Conservation (phyloP, 208 protist genomes). For the Leishmania gerbilli region DNA sequence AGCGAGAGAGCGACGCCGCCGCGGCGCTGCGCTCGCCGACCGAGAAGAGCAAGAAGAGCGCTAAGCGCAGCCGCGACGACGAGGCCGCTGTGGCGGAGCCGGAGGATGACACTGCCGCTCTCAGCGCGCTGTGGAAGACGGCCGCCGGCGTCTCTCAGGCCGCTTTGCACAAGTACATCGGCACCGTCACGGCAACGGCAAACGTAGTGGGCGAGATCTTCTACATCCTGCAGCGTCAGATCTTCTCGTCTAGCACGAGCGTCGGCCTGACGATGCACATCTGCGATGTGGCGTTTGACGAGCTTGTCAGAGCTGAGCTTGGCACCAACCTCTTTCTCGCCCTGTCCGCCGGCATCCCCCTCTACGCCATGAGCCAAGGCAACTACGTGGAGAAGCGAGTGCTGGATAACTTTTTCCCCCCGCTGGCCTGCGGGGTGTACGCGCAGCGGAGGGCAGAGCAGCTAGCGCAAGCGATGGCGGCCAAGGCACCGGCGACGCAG, state of each 20-base stretch:
- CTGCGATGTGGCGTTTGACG: conserved; percentile 82
- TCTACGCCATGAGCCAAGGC: conserved; percentile 84
- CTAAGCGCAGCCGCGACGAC: conserved; percentile 23
- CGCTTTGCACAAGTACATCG: conserved; percentile 26
- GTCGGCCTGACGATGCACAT: conserved; percentile 86
- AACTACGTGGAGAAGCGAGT: conserved; percentile 90
- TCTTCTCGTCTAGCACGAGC: conserved; percentile 56
- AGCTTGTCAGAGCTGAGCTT: conserved; percentile 53
- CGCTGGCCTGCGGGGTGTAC: conserved; percentile 68
- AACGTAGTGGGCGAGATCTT: conserved; percentile 49
- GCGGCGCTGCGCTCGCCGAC: background rate
- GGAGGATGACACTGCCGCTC: background rate
- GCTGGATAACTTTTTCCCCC: conserved; percentile 85
- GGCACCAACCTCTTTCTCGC: conserved; percentile 60
- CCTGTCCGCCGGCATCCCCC: conserved; percentile 61
- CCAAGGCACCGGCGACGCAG: conserved; percentile 8
- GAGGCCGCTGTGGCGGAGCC: background rate
- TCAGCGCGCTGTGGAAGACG: conserved; percentile 18
- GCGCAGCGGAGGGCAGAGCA: conserved; percentile 43
- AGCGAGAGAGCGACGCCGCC: conserved; percentile 4
- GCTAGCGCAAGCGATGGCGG: conserved; percentile 22
- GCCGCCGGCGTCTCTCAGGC: conserved; percentile 24
- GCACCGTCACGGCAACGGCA: conserved; percentile 9
- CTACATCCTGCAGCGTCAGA: conserved; percentile 72
- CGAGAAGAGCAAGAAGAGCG: conserved; percentile 11